Base-by-base conservation (phyloP, 208 protist genomes). In the Zelonia costaricensis region DNA sequence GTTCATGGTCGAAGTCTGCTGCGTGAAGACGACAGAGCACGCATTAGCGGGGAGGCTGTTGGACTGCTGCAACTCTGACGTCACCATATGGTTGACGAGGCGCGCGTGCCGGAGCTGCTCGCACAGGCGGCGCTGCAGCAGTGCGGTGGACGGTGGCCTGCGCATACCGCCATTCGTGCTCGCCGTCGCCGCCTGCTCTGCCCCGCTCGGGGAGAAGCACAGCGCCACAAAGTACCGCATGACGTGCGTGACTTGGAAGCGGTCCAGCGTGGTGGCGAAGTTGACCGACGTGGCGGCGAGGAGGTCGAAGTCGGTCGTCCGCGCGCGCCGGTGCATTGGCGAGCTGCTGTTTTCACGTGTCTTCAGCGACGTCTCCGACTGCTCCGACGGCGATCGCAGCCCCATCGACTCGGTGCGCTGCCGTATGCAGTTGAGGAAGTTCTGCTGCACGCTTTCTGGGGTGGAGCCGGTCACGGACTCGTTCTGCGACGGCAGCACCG, bases 201-300 rank as follows among this genome's bases (percentile, higher is more conserved):
- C 15, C 18, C 18, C 49, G 20, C 35, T 47, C 1, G 66, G 52
- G 6, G 66, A 73, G 20, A 73, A 66, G 44, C 59, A 73, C 36
- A 73, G 33, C 10, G 38, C 66, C 20, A 61, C 57, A 28, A 73
- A 73, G 55, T 66, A 73, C 22, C 59, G 57, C 66, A 66, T 62
- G 0, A 56, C 66, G 44, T 73, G 58, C 18, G 66, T 66, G 15
- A 62, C 18, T 46, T 74, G 59, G 20, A 74, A 74, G 15, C 62
- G 68, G 40, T 74, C 47, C 13, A 74, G 48, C 0, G 60, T 66
- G 42, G 52, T 48, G 15, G 54, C 48, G 13, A 63, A 66, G 38
- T 62, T 62, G 36, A 15, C 61, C 1, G 55, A 39, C 48, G 58
- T 43, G 53, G 3, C n/a, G 20, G 28, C 47, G 10, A 45, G 5